These are phyloP conservation scores for Acanthamoeba divionensis DNA, from an alignment of 208 protist species.

Conservation along the genomic window DNA sequence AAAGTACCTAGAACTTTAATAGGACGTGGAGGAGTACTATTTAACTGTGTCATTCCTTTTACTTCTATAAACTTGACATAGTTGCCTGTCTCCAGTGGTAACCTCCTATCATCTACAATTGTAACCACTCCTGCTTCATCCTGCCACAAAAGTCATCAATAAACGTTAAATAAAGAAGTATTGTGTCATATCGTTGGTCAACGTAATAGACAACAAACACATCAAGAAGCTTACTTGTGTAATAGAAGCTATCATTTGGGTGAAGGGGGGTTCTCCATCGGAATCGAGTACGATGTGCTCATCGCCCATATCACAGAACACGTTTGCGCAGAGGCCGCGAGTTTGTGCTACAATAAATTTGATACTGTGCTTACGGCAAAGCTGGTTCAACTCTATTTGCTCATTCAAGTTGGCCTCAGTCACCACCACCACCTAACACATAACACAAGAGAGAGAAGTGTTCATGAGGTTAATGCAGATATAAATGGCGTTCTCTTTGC, in stretches of 20 bases:
- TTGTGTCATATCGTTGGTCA: neutral
- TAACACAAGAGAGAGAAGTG: neutral
- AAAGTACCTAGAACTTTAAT: constrained; percentile 61
- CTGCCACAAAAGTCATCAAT: constrained; percentile 48
- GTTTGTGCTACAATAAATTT: constrained; percentile 69
- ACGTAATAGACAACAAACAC: neutral
- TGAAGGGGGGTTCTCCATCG: constrained; percentile 77
- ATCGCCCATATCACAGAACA: constrained; percentile 85
- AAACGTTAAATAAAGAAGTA: too few relatives aligned
- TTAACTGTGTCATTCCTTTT: constrained; percentile 64
- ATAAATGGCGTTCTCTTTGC: too few relatives aligned
- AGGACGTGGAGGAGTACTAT: neutral
- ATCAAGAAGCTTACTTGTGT: neutral
- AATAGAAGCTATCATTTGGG: neutral
- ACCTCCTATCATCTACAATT: neutral
- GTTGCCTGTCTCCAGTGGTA: constrained; percentile 76
- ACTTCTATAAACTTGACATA: constrained; percentile 79
- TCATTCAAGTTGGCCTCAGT: constrained; percentile 2
- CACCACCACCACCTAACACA: constrained; percentile 27
- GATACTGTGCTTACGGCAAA: constrained; percentile 51
- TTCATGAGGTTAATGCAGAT: too few relatives aligned
- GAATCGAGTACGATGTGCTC: constrained; percentile 76
- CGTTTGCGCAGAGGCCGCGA: constrained; percentile 72
- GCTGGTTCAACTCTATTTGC: constrained; percentile 66
- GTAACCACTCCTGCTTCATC: neutral